Base-by-base conservation (phyloP, 805 yeast genomes). In the Nematodospora valgi region DNA sequence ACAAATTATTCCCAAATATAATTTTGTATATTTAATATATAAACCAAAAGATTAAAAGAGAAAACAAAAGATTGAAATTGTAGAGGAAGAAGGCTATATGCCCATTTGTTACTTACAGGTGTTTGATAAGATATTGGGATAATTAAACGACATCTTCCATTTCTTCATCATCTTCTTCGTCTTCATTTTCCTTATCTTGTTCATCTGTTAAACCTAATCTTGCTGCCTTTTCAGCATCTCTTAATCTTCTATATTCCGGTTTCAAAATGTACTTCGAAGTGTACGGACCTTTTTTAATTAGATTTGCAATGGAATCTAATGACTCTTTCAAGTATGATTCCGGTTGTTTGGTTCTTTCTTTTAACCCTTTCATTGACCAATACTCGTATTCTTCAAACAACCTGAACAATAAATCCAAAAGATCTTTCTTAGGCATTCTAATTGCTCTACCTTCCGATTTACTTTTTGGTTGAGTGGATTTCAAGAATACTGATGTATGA, bases 231-330 rank as follows among this genome's bases (percentile, higher is more conserved):
- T 83, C 91, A 15, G 80, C 85, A 47, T 84, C 94, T 52, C 80
- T 63, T 52, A 86, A 70, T 49, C 78, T 80, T 64, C 82, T 86
- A 62, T 84, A 93, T 62, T 93, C 98, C 12, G 87, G 93, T 62
- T 84, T 86, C 52, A 93, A 68, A 39, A 88, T 82, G 62, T 89
- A 93, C 62, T 86, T 89, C 55, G 88, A 74, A 1, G 97, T 95
- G 56, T 91, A 91, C 1, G 98, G 96, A 11, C 98, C 98, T 56
- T 87, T 87, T 57, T 91, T 88, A 49, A 86, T 89, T 53, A 93
- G 72, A 21, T 77, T 74, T 1, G 98, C 98, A 52, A 93, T 86
- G 31, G 83, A 78, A 42, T 91, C 98, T 32, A 93, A 67, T 39
- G 93, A 85, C 55, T 89, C 96, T 54, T 89, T 87, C 44, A 93